phyloP scores from a whole-genome alignment of 1,139 yeast species.

The Zygosaccharomyces sapae region DNA sequence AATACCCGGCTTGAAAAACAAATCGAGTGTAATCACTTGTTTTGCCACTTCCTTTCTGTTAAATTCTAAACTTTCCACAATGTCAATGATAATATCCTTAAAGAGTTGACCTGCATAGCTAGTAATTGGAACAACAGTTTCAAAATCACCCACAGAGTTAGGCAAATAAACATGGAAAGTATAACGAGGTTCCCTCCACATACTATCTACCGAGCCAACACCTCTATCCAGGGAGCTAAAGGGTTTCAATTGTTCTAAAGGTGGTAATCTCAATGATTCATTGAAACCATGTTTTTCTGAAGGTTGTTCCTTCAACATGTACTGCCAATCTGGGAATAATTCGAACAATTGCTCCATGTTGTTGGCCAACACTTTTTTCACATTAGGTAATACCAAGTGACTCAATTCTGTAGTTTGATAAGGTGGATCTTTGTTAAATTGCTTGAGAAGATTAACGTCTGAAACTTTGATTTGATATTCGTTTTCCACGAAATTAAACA shows the following conservation, averaged over 20 bases:
- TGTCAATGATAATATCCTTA: constrained; percentile 71
- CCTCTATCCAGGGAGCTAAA: constrained; percentile 36
- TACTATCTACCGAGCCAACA: constrained; percentile 45
- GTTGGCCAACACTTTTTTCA: constrained; percentile 39
- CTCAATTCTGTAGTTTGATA: constrained; percentile 53
- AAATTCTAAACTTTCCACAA: constrained; percentile 76
- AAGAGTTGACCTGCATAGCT: constrained; percentile 61
- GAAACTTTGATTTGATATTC: constrained; percentile 23
- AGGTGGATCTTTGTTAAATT: constrained; percentile 43
- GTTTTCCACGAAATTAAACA: constrained; percentile 45
- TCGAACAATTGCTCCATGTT: constrained; percentile 39
- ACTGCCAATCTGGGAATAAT: constrained; percentile 34
- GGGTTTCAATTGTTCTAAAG: constrained; percentile 39
- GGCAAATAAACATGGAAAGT: constrained; percentile 64
- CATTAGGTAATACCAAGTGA: constrained; percentile 51
- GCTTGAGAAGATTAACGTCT: constrained; percentile 25
- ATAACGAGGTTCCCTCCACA: constrained; percentile 56
- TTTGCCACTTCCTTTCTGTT: constrained; percentile 85
- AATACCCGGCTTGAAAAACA: constrained; percentile 62
- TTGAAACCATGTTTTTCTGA: constrained; percentile 32
- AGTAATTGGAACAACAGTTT: constrained; percentile 67
- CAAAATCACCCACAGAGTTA: constrained; percentile 43
- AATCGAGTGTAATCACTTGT: constrained; percentile 71
- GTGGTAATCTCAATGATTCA: constrained; percentile 39
- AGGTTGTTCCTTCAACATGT: constrained; percentile 27